These are phyloP conservation scores for Purpureocillium lavendulum DNA, from an alignment of 2,329 filamentous ascomycete genomes.

Conservation along the genomic window DNA sequence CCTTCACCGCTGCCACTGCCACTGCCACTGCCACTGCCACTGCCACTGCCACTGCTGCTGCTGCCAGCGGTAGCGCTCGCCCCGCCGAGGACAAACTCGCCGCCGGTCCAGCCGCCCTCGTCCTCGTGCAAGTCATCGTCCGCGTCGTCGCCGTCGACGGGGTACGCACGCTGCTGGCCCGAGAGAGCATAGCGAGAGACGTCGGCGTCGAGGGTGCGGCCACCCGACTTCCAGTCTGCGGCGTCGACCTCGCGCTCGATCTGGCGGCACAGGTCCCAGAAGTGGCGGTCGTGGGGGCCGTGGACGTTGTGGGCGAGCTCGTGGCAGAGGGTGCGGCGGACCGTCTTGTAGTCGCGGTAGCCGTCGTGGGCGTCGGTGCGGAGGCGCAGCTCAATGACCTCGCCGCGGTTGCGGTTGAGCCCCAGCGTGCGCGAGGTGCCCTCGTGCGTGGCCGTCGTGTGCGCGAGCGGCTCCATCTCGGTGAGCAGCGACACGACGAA, in stretches of 20 bases:
- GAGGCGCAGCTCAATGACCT: conserved; percentile 83
- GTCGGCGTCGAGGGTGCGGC: conserved; percentile 53
- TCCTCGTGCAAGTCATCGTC: no score
- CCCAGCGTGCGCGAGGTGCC: conserved; percentile 70
- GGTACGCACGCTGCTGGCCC: conserved; percentile 30
- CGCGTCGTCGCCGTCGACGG: conserved; percentile 39
- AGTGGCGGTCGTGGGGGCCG: conserved; percentile 72
- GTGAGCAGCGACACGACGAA: conserved; percentile 82
- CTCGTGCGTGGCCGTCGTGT: conserved; percentile 66
- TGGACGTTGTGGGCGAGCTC: conserved; percentile 91
- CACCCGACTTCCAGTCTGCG: conserved; percentile 70
- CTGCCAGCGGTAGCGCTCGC: conserved; percentile 28
- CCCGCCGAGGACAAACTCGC: conserved; percentile 66
- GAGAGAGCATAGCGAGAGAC: conserved; percentile 50
- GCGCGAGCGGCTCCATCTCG: conserved; percentile 85
- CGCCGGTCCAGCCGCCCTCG: conserved; percentile 69
- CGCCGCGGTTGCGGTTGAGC: conserved; percentile 77
- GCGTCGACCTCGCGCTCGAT: conserved; percentile 81
- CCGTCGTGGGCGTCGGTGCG: conserved; percentile 93
- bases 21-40: no score
- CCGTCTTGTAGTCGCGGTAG: conserved; percentile 85
- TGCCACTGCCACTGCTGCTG: no score
- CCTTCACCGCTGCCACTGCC: no score
- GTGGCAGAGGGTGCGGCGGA: conserved; percentile 87
- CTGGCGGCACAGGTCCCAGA: conserved; percentile 81